Percentiles rank a stretch among this genome's conserved stretches.
phyloP scores from a whole-genome alignment of 1,284 basidiomycete genomes.

The Apiotrichum sp. region DNA sequence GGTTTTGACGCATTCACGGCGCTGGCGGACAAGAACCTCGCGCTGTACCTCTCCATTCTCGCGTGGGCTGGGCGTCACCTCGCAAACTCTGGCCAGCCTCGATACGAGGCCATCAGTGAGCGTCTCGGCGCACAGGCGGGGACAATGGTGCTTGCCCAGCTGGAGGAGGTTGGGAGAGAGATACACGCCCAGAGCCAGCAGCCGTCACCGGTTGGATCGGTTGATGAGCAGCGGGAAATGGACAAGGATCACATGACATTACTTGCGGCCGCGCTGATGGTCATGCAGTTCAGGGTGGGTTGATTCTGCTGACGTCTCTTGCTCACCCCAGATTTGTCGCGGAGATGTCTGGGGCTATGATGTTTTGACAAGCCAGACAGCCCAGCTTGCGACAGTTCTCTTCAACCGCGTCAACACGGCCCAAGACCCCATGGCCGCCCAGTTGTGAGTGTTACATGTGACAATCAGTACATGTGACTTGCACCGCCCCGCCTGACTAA shows the following conservation, averaged over 20 bases:
- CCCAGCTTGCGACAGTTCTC: background rate
- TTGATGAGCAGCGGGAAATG: background rate
- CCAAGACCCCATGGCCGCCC: constrained; percentile 23
- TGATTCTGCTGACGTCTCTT: too few species aligned
- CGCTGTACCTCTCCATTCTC: constrained; percentile 29
- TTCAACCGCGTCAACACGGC: constrained; percentile 4
- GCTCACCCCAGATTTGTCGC: constrained; percentile 27
- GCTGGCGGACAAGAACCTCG: constrained; percentile 11
- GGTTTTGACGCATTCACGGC: constrained; percentile 28
- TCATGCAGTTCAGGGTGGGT: constrained; percentile 36
- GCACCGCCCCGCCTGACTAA: background rate
- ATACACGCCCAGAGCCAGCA: background rate
- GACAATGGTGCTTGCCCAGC: constrained; percentile 9
- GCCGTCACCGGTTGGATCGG: background rate
- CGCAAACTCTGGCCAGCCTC: constrained; percentile 28
- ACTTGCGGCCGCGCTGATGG: constrained; percentile 31
- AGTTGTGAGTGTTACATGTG: constrained; percentile 23
- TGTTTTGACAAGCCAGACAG: constrained; percentile 7
- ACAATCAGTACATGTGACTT: too few species aligned
- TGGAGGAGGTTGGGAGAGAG: background rate
- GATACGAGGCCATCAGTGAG: constrained; percentile 34
- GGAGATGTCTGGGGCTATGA: constrained; percentile 37
- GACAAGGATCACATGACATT: constrained; percentile 28
- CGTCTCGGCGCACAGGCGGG: constrained; percentile 25
- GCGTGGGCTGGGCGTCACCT: constrained; percentile 36